Evolutionary conservation across 2,329 filamentous ascomycete genomes (phyloP).

Genomic region (Ophiocordyceps sinensis): DNA sequence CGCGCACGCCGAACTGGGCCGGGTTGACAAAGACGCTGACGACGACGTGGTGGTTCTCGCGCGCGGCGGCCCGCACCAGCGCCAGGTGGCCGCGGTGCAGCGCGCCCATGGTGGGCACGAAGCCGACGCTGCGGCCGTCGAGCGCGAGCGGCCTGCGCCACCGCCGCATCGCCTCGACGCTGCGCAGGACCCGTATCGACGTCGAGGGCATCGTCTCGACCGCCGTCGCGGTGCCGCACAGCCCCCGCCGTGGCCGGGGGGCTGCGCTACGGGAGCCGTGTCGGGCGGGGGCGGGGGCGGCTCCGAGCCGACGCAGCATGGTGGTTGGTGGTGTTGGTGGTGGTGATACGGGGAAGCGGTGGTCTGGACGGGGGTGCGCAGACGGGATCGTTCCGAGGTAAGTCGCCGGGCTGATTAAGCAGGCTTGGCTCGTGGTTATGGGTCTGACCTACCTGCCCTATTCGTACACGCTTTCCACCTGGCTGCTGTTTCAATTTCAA

Average conservation of each 20-base stretch:
- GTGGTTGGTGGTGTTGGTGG: too few relatives aligned
- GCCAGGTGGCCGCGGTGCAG: conserved; percentile 85
- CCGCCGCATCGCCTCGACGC: conserved; percentile 54
- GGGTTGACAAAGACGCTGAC: conserved; percentile 94
- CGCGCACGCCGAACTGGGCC: conserved; percentile 80
- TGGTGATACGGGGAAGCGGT: too few relatives aligned
- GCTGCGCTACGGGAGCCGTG: not conserved
- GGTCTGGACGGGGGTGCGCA: not conserved
- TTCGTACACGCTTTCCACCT: too few relatives aligned
- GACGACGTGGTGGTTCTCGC: conserved; percentile 73
- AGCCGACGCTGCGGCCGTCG: conserved; percentile 58
- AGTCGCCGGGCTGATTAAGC: too few relatives aligned
- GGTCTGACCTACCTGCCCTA: too few relatives aligned
- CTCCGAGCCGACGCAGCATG: not conserved
- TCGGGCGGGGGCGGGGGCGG: not conserved
- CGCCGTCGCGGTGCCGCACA: not conserved
- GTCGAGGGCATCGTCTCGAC: conserved; percentile 37
- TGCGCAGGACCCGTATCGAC: conserved; percentile 58
- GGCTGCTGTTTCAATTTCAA: too few relatives aligned
- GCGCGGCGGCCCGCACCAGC: conserved; percentile 69
- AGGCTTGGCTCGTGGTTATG: too few relatives aligned
- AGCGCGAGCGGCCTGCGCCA: conserved; percentile 53
- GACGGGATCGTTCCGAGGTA: too few relatives aligned
- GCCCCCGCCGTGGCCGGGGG: not conserved
- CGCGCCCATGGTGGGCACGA: conserved; percentile 96